phyloP scores from a whole-genome alignment of 2,329 filamentous ascomycete genomes.

The Microsporum canis region DNA sequence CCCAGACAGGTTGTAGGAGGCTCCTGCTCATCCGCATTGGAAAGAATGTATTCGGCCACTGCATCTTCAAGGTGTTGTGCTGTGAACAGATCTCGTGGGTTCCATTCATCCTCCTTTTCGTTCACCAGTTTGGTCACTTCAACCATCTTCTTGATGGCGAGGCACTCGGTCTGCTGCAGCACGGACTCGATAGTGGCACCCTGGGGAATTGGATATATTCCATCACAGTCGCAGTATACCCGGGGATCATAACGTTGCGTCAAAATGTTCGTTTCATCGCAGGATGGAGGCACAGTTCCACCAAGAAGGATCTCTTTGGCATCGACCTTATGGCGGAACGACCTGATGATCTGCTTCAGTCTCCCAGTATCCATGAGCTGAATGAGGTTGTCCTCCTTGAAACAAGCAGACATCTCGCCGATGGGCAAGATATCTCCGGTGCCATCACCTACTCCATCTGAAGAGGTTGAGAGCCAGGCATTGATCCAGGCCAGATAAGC shows the following conservation, averaged over 20 bases:
- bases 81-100: conserved; percentile 13
- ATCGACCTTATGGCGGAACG: background rate
- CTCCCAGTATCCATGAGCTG: background rate
- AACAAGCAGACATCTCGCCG: background rate
- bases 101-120: conserved; percentile 13
- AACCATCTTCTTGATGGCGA: conserved; percentile 6
- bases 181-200: background rate
- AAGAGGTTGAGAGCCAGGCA: background rate
- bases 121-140: background rate
- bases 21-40: conserved; percentile 10
- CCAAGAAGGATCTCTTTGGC: conserved; percentile 5
- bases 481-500: background rate
- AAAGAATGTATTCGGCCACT: conserved; percentile 12
- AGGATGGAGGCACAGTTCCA: conserved; percentile 12
- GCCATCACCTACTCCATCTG: background rate
- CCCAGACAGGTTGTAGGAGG: conserved; percentile 7
- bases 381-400: background rate
- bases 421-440: background rate
- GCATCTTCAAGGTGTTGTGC: conserved; percentile 9
- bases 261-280: conserved; percentile 13
- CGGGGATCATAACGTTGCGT: conserved; percentile 14
- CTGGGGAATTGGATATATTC: conserved; percentile 4
- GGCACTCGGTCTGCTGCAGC: background rate
- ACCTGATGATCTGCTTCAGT: background rate
- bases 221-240: conserved; percentile 12